phyloP scores from a whole-genome alignment of 2,329 filamentous ascomycete genomes.

The Neodidymelliopsis sp. region DNA sequence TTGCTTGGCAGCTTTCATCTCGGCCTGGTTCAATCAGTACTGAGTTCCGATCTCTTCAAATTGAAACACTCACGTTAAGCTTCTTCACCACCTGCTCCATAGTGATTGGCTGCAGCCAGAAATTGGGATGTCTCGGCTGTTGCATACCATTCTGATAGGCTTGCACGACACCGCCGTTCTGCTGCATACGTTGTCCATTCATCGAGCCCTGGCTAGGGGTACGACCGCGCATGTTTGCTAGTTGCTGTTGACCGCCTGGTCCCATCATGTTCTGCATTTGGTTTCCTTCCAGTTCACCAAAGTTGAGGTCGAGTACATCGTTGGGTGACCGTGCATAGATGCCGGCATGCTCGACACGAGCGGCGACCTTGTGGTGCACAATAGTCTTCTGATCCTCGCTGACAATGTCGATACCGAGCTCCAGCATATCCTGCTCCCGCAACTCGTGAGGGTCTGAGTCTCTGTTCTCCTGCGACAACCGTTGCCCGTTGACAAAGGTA shows the following conservation, averaged over 20 bases:
- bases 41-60: slow-evolving; percentile 10
- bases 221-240: slow-evolving; percentile 72
- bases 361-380: slow-evolving; percentile 97
- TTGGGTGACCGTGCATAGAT: slow-evolving; percentile 73
- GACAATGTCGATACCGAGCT: slow-evolving; percentile 97
- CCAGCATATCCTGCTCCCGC: slow-evolving; percentile 87
- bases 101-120: slow-evolving; percentile 87
- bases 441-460: slow-evolving; percentile 96
- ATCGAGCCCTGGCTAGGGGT: slow-evolving; percentile 63
- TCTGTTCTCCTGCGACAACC: slow-evolving; percentile 90
- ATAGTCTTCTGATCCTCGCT: slow-evolving; percentile 99
- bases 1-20: slow-evolving; percentile 88
- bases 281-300: slow-evolving; percentile 85
- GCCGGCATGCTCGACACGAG: slow-evolving; percentile 94
- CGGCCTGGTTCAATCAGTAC: slow-evolving; percentile 65
- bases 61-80: slow-evolving; percentile 69
- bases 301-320: slow-evolving; percentile 86
- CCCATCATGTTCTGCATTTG: slow-evolving; percentile 73
- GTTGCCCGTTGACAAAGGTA: slow-evolving; percentile 93
- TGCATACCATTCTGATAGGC: slow-evolving; percentile 66
- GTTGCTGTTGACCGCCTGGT: slow-evolving; percentile 69
- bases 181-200: slow-evolving; percentile 67
- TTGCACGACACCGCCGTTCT: slow-evolving; percentile 63
- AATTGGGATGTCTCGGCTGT: slow-evolving; percentile 78
- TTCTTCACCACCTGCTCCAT: slow-evolving; percentile 95